A percentile compares a stretch with the other conserved stretches of the same genome.
phyloP scores from a whole-genome alignment of 192 early-diverging fungal species.

The Oehlia diaphana region DNA sequence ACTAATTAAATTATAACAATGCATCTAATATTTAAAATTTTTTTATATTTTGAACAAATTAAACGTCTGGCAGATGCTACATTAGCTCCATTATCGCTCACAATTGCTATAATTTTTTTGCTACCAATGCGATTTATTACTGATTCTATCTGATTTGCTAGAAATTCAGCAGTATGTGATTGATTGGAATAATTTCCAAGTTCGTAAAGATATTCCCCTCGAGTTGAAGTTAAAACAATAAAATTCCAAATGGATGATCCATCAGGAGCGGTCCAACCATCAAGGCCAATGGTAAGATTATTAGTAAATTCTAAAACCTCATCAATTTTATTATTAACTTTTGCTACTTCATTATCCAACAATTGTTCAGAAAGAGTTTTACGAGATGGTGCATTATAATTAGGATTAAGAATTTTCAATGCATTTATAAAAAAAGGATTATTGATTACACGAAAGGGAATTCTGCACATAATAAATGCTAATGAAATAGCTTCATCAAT shows the following conservation, averaged over 20 bases:
- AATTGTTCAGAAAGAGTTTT: not conserved
- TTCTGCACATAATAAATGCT: not conserved
- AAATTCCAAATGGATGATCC: constrained; percentile 3
- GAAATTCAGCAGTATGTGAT: constrained; percentile 1
- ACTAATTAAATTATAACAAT: constrained; percentile 1
- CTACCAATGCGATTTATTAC: not conserved
- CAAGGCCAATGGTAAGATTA: not conserved
- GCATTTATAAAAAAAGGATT: not conserved
- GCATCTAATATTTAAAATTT: not conserved
- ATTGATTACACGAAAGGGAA: not conserved
- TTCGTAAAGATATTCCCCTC: not conserved
- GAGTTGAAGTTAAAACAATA: not conserved
- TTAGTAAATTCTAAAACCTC: not conserved
- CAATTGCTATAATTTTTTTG: not conserved
- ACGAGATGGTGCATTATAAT: too few relatives aligned
- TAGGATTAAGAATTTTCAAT: not conserved
- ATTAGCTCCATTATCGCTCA: not conserved
- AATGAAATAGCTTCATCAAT: not conserved
- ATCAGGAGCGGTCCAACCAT: not conserved
- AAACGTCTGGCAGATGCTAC: not conserved
- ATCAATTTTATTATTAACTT: not conserved
- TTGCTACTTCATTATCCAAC: not conserved
- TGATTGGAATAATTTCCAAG: not conserved
- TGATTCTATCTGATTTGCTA: not conserved
- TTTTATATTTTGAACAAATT: constrained; percentile 10